Percentiles rank a stretch among this genome's conserved stretches.
Evolutionary conservation across 1,139 yeast species (phyloP).

Genomic region (Suhomyces panamericanus): DNA sequence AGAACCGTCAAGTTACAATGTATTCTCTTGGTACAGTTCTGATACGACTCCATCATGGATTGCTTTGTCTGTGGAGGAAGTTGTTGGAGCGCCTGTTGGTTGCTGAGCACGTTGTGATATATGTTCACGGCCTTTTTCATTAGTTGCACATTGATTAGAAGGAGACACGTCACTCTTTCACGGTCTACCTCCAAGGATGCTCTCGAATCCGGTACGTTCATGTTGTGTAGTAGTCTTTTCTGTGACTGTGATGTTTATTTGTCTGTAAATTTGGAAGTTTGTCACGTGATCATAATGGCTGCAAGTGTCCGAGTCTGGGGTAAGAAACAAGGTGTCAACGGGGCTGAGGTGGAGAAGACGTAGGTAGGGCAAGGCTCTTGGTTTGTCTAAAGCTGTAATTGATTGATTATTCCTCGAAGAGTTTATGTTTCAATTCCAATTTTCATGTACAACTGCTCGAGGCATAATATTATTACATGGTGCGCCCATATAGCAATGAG

Average conservation of each 20-base stretch:
- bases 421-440: too few relatives aligned
- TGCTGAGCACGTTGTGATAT: conserved; percentile 37
- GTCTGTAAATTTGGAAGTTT: background rate
- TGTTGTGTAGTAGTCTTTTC: background rate
- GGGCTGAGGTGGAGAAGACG: too few relatives aligned
- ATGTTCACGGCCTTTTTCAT: conserved; percentile 49
- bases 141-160: conserved; percentile 53
- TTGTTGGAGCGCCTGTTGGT: conserved; percentile 37
- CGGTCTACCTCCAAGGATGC: conserved; percentile 30
- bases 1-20: conserved; percentile 56
- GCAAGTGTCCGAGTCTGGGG: background rate
- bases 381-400: too few relatives aligned
- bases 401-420: too few relatives aligned
- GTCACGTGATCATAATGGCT: conserved; percentile 6
- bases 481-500: too few relatives aligned
- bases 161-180: conserved; percentile 51
- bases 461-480: too few relatives aligned
- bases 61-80: conserved; percentile 40
- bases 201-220: conserved; percentile 10
- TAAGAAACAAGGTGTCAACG: too few relatives aligned
- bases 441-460: too few relatives aligned
- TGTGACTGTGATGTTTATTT: conserved; percentile 1
- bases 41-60: conserved; percentile 47
- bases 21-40: conserved; percentile 51
- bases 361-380: too few relatives aligned